Base-by-base conservation (phyloP, 768 basidiomycete species). In the Lanmaoa rubissima region DNA sequence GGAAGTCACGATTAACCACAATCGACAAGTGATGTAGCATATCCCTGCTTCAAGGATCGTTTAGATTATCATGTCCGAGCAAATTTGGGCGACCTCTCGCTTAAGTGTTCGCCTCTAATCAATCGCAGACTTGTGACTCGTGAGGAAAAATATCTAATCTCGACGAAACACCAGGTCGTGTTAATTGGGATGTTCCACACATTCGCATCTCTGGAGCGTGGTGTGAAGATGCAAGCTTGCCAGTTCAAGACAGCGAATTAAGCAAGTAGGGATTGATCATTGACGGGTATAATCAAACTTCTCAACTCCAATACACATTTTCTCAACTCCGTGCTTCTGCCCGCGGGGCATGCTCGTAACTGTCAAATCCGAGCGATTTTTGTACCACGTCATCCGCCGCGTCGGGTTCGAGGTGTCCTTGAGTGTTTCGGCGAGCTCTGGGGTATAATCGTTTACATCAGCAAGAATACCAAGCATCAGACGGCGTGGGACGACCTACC, bases 321-420 rank as follows among this genome's bases (percentile, higher is more conserved):
- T 44, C 38, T 54, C 35, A 47, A 36, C 39, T 54, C 36, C 41
- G 59, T 43, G 10, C 66, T 66, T 75, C 73, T 9, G 55, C 69
- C 26, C 63, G 73, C 0, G 74, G 72, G 1, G 70, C 69, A 54
- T 74, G 78, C 69, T 88, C 85, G 56, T 87, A 90, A 3, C 67
- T 70, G 19, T 78, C 81, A 59, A 90, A 91, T 7, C 94, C 94
- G 39, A 91, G 78, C 3, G 94, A 94, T 45, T 81, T 82, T 61
- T 93, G 87, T 13, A 97, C 81, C 17, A 82, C 83, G 19, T 87
- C 85, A 19, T 94, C 87, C 2, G 82, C 76, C 0, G 95, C 95
- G 68, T 98, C 95, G 5, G 95, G 95, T 58, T 94, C 94, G 16
- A 94, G 76, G 51, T 95, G 91, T 1, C 95, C 95, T 58, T 82